A percentile compares a stretch with the other conserved stretches of the same genome.
phyloP scores from a whole-genome alignment of 352 stramenopile species.

The Achlya hypogyna region DNA sequence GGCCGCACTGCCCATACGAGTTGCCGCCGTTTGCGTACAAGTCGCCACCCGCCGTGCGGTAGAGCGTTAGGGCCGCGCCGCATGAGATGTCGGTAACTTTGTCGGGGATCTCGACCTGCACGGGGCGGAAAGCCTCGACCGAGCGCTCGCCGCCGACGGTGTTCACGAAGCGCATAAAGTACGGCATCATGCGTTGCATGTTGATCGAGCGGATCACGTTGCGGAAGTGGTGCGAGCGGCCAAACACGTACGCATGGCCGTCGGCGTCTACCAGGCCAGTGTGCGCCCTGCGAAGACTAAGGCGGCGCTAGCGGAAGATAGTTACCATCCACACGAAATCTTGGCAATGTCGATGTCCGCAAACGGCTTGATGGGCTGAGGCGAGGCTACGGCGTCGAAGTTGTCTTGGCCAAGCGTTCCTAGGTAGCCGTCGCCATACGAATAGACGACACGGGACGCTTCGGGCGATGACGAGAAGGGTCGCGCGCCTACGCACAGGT shows the following conservation, averaged over 20 bases:
- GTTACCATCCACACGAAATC: conserved; percentile 57
- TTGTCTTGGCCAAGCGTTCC: conserved; percentile 56
- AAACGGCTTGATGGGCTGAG: conserved; percentile 39
- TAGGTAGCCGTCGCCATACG: conserved; percentile 71
- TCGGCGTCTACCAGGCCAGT: conserved; percentile 58
- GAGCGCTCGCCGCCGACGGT: conserved; percentile 47
- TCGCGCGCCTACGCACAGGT: not conserved
- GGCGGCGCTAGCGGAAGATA: not conserved
- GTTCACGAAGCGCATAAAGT: conserved; percentile 62
- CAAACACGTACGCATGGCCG: conserved; percentile 62
- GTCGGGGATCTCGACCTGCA: conserved; percentile 46
- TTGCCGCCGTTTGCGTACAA: conserved; percentile 75
- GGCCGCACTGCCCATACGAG: conserved; percentile 69
- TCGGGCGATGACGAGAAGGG: not conserved
- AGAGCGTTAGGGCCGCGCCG: conserved; percentile 62
- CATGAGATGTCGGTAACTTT: conserved; percentile 73
- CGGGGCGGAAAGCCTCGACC: conserved; percentile 56
- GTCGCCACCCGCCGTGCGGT: conserved; percentile 68
- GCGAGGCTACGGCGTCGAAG: conserved; percentile 44
- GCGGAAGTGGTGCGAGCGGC: conserved; percentile 72
- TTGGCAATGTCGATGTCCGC: conserved; percentile 38
- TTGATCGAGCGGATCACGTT: conserved; percentile 79
- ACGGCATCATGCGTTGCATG: conserved; percentile 69
- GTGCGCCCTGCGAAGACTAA: conserved; percentile 39
- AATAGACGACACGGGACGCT: conserved; percentile 36